phyloP scores from a whole-genome alignment of 306 rosid genomes.

The Styphnolobium japonicum region DNA sequence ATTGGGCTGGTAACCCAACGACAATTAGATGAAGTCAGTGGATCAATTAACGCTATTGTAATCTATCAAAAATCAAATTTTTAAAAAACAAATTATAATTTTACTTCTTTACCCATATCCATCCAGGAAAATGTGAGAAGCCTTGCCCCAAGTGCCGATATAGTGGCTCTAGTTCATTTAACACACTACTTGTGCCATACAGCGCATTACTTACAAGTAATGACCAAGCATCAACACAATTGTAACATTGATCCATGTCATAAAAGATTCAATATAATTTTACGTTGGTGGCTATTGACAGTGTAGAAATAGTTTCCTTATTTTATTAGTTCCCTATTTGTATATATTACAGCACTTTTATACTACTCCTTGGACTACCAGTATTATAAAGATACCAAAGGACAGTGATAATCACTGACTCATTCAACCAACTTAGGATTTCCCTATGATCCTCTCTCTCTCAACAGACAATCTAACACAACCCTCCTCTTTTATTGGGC shows the following conservation, averaged over 20 bases:
- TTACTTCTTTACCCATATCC: background rate
- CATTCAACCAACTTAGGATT: too few species aligned
- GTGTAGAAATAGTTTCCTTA: too few species aligned
- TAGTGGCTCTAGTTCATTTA: background rate
- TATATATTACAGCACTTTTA: too few species aligned
- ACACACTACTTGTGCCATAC: background rate
- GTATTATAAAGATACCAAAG: too few species aligned
- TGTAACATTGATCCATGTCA: background rate
- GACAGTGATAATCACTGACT: too few species aligned
- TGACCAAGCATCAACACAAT: background rate
- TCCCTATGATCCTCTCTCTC: too few species aligned
- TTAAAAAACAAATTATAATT: background rate
- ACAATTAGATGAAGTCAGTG: background rate
- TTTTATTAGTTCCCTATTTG: too few species aligned
- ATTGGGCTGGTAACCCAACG: background rate
- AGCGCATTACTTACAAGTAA: background rate
- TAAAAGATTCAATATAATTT: background rate
- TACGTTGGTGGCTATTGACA: background rate
- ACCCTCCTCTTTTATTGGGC: background rate
- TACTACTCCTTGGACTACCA: too few species aligned
- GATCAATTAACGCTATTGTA: background rate
- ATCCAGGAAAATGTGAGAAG: background rate
- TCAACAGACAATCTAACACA: too few species aligned
- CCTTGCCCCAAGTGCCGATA: background rate
- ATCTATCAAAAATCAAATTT: background rate